Conservation (phyloP, 352 stramenopile species). For the Globisporangium emineosum region DNA sequence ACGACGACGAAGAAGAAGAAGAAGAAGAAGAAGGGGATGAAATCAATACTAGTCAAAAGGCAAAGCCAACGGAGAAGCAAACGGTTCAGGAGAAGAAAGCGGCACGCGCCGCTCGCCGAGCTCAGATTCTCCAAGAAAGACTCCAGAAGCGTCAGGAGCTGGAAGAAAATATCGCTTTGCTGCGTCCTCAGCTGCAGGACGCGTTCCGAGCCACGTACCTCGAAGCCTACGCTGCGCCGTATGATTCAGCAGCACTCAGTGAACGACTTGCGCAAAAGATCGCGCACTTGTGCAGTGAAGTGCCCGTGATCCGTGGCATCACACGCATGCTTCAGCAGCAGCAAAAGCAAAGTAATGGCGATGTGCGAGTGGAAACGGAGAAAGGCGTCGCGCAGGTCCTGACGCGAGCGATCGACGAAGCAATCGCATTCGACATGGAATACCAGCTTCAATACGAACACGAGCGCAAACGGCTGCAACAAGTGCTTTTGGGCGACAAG, state of each 20-base stretch:
- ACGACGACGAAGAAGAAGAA: constrained; percentile 23
- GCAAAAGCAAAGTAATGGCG: neutral
- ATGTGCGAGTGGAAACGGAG: neutral
- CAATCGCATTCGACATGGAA: constrained; percentile 27
- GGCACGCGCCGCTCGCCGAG: constrained; percentile 4
- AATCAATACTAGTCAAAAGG: neutral
- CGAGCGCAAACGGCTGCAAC: constrained; percentile 26
- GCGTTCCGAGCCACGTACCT: constrained; percentile 27
- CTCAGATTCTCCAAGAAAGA: constrained; percentile 12
- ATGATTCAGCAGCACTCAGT: constrained; percentile 25
- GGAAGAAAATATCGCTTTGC: constrained; percentile 14
- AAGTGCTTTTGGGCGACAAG: constrained; percentile 35
- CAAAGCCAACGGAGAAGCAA: neutral
- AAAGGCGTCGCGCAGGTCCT: constrained; percentile 27
- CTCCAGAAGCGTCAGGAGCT: constrained; percentile 14
- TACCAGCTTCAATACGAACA: constrained; percentile 30
- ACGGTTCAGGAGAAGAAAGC: constrained; percentile 17
- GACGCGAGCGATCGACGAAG: constrained; percentile 38
- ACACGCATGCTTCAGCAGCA: constrained; percentile 13
- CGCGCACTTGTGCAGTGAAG: constrained; percentile 33
- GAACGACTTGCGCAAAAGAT: constrained; percentile 27
- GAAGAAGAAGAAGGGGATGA: constrained; percentile 13
- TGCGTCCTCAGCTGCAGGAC: constrained; percentile 33
- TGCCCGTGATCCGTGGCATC: constrained; percentile 42
- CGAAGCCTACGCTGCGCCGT: constrained; percentile 30